Conservation (phyloP, 2,329 filamentous ascomycete species). For the Aspergillus novoparasiticus region DNA sequence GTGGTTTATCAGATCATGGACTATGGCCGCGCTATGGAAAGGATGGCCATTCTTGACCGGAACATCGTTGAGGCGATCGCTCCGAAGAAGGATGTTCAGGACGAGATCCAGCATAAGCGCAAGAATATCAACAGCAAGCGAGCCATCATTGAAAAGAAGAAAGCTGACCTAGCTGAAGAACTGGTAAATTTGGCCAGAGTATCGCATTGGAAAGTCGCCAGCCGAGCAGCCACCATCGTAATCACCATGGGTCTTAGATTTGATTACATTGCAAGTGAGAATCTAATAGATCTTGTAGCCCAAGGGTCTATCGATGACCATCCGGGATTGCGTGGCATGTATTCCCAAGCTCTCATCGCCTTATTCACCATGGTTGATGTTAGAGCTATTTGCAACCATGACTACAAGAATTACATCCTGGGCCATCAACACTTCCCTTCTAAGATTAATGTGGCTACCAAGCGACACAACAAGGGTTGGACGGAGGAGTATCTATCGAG, state of each 20-base stretch:
- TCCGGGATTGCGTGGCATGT: slow-evolving; percentile 79
- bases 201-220: slow-evolving; percentile 96
- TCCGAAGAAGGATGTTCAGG: slow-evolving; percentile 65
- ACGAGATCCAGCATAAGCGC: slow-evolving; percentile 61
- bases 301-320: slow-evolving; percentile 86
- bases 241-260: slow-evolving; percentile 91
- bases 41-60: slow-evolving; percentile 79
- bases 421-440: slow-evolving; percentile 78
- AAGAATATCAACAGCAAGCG: slow-evolving; percentile 75
- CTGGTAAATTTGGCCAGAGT: slow-evolving; percentile 74
- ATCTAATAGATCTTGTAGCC: slow-evolving; percentile 81
- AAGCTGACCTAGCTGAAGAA: slow-evolving; percentile 77
- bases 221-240: slow-evolving; percentile 84
- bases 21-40: slow-evolving; percentile 84
- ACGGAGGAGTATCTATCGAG: slow-evolving; percentile 75
- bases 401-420: slow-evolving; percentile 81
- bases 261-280: slow-evolving; percentile 77
- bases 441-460: slow-evolving; percentile 72
- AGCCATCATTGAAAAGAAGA: slow-evolving; percentile 77
- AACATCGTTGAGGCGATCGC: slow-evolving; percentile 71
- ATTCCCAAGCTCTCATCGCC: slow-evolving; percentile 75
- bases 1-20: slow-evolving; percentile 86
- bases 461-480: slow-evolving; percentile 74
- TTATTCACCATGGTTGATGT: slow-evolving; percentile 86
- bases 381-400: slow-evolving; percentile 80